Evolutionary conservation across 495 filamentous ascomycete species (phyloP).

Genomic region (Tetracladium setigerum): DNA sequence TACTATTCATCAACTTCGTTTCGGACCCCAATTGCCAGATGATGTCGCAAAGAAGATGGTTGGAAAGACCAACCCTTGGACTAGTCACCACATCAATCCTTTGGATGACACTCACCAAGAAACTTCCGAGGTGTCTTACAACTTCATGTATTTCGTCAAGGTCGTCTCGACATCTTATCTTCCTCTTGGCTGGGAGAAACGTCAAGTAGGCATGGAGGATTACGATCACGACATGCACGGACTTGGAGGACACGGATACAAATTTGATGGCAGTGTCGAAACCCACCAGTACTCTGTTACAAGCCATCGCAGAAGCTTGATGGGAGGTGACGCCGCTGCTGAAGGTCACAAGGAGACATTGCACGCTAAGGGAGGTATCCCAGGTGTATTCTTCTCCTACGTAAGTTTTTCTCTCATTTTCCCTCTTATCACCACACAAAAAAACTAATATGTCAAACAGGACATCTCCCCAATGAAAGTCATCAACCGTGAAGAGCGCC

Average conservation of each 20-base stretch:
- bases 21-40: slow-evolving; percentile 86
- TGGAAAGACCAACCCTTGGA: slow-evolving; percentile 54
- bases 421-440: slow-evolving; percentile 2
- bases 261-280: slow-evolving; percentile 73
- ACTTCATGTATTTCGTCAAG: slow-evolving; percentile 99
- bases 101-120: slow-evolving; percentile 75
- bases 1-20: slow-evolving; percentile 81
- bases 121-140: slow-evolving; percentile 76
- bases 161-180: slow-evolving; percentile 93
- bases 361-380: slow-evolving; percentile 85
- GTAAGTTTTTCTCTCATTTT: slow-evolving; percentile 38
- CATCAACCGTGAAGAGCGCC: slow-evolving; percentile 85
- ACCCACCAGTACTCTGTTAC: slow-evolving; percentile 98
- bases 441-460: too few species aligned
- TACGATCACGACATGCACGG: slow-evolving; percentile 46
- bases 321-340: slow-evolving; percentile 70
- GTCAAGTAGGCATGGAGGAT: slow-evolving; percentile 29
- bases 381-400: slow-evolving; percentile 97
- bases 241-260: slow-evolving; percentile 56
- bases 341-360: slow-evolving; percentile 86
- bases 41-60: slow-evolving; percentile 56
- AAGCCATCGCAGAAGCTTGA: slow-evolving; percentile 80
- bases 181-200: slow-evolving; percentile 68
- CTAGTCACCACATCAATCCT: slow-evolving; percentile 85
- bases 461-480: slow-evolving; percentile 99